Percentiles rank a stretch among this genome's conserved stretches.
These are phyloP conservation scores for Leptographium galeiforme DNA, from an alignment of 2,329 filamentous ascomycete genomes.

Conservation along the genomic window DNA sequence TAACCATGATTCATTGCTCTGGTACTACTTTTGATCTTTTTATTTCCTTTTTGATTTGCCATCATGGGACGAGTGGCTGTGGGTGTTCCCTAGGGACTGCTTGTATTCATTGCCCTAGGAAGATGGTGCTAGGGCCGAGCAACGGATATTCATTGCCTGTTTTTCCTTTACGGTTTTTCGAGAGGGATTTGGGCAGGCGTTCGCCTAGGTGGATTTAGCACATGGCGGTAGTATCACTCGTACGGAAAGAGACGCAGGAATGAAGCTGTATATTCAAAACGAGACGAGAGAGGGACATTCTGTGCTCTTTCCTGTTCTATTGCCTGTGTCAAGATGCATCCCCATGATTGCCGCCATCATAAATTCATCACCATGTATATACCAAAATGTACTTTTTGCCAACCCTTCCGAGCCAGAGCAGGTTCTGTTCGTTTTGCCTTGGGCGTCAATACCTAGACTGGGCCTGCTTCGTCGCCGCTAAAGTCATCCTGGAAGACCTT, in stretches of 20 bases:
- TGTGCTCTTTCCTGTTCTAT: not conserved
- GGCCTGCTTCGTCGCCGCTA: constrained; percentile 40
- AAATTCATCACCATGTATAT: not conserved
- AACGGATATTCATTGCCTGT: too few species aligned
- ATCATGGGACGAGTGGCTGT: not conserved
- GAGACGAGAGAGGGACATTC: not conserved
- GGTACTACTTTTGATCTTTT: not conserved
- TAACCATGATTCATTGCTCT: not conserved
- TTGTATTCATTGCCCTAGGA: too few species aligned
- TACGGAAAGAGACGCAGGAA: too few species aligned
- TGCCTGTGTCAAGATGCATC: not conserved
- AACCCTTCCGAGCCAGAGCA: not conserved
- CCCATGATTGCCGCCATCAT: not conserved
- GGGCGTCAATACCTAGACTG: not conserved
- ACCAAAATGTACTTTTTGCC: not conserved
- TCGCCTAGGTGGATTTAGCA: too few species aligned
- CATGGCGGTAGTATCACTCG: too few species aligned
- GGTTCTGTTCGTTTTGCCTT: not conserved
- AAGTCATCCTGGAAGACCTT: constrained; percentile 47
- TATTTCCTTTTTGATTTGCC: not conserved
- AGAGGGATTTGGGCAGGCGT: too few species aligned
- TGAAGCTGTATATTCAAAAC: too few species aligned
- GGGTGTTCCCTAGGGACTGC: not conserved
- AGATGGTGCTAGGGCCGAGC: too few species aligned
- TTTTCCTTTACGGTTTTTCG: too few species aligned